Evolutionary conservation across 768 basidiomycete species (phyloP).

Genomic region (Pisolithus sp.): DNA sequence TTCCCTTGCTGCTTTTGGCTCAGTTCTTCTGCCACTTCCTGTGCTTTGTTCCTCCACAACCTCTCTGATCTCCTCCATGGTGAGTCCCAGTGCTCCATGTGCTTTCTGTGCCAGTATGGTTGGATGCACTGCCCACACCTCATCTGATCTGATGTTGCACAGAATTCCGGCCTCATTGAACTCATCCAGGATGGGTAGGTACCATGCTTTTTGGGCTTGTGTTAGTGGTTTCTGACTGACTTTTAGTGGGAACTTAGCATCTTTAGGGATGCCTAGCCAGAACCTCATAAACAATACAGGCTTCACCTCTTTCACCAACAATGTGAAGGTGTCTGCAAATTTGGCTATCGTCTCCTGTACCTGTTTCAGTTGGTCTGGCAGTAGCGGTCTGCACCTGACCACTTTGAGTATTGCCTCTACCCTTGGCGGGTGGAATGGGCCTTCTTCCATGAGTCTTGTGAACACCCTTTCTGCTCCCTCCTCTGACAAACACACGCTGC

Average conservation of each 20-base stretch:
- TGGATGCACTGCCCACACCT: slow-evolving; percentile 7
- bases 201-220: slow-evolving; percentile 25
- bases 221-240: slow-evolving; percentile 28
- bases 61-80: too few relatives aligned
- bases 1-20: slow-evolving; percentile 5
- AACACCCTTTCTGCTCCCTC: too few relatives aligned
- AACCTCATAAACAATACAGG: slow-evolving; percentile 28
- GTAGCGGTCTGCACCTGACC: slow-evolving; percentile 22
- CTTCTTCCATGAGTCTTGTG: slow-evolving; percentile 4
- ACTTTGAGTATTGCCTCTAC: slow-evolving; percentile 11
- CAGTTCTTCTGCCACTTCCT: too few relatives aligned
- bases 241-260: slow-evolving; percentile 25
- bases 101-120: too few relatives aligned
- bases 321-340: slow-evolving; percentile 36
- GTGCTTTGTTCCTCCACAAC: too few relatives aligned
- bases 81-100: too few relatives aligned
- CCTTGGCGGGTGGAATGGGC: slow-evolving; percentile 14
- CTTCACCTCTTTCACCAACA: slow-evolving; percentile 34
- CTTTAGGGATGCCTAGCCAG: slow-evolving; percentile 25
- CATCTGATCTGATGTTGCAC: neutral
- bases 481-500: too few relatives aligned
- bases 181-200: slow-evolving; percentile 27
- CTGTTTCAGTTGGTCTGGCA: slow-evolving; percentile 11
- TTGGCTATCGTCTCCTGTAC: slow-evolving; percentile 19
- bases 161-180: slow-evolving; percentile 29